Percentiles rank a stretch among this genome's conserved stretches.
phyloP scores from a whole-genome alignment of 768 basidiomycete genomes.

The Suillus subluteus region DNA sequence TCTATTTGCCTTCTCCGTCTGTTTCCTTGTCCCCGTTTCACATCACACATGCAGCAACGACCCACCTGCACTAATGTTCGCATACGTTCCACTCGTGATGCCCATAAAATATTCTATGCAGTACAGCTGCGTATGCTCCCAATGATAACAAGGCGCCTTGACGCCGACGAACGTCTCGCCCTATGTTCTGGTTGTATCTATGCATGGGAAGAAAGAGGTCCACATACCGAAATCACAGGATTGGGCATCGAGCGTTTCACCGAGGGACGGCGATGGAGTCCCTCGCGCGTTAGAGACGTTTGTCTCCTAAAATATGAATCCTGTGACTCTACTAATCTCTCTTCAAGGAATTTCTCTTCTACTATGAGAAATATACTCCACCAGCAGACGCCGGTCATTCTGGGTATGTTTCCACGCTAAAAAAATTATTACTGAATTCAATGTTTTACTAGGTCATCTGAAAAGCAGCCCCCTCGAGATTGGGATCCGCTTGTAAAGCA shows the following conservation, averaged over 20 bases:
- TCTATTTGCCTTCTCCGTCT: conserved; percentile 21
- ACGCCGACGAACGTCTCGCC: conserved; percentile 72
- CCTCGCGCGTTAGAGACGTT: conserved; percentile 83
- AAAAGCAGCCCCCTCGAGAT: conserved; percentile 57
- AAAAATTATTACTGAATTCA: conserved; percentile 11
- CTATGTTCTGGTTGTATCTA: conserved; percentile 50
- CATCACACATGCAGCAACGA: conserved; percentile 55
- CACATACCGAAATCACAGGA: conserved; percentile 74
- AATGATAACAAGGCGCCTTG: conserved; percentile 78
- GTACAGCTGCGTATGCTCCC: conserved; percentile 63
- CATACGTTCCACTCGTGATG: conserved; percentile 77
- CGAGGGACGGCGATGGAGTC: conserved; percentile 82
- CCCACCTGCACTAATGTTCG: conserved; percentile 75
- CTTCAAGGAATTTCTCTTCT: conserved; percentile 79
- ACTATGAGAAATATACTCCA: conserved; percentile 73
- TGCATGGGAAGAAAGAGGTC: conserved; percentile 76
- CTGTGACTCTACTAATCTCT: conserved; percentile 18
- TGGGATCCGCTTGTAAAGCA: conserved; percentile 81
- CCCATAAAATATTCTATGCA: conserved; percentile 80
- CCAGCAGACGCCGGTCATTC: conserved; percentile 47
- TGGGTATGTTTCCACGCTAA: conserved; percentile 37
- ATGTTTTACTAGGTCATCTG: conserved; percentile 35
- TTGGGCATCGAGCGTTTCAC: conserved; percentile 86
- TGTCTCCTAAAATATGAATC: conserved; percentile 27
- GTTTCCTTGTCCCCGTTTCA: conserved; percentile 16